A percentile compares a stretch with the other conserved stretches of the same genome.
These are phyloP conservation scores for Synchytrium microbalum DNA, from an alignment of 371 early-diverging fungal species.

Conservation along the genomic window DNA sequence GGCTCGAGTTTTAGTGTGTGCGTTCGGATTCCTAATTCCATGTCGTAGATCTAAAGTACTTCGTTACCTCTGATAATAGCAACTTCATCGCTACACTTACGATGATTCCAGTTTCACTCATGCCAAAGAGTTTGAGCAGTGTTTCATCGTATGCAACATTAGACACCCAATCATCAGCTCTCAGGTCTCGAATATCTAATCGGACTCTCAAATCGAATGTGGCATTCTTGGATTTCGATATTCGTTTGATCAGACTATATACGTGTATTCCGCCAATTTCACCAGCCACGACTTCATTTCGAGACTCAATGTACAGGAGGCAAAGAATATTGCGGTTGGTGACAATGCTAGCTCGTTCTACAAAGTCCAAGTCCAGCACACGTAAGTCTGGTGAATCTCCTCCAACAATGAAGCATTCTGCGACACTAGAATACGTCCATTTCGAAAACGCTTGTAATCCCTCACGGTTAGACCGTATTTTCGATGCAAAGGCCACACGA, in stretches of 20 bases:
- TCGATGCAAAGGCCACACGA: neutral
- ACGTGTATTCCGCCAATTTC: neutral
- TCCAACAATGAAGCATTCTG: neutral
- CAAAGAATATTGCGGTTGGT: neutral
- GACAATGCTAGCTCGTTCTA: neutral
- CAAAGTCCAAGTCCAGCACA: neutral
- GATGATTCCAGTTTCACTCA: neutral
- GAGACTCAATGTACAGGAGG: neutral
- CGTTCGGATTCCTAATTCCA: neutral
- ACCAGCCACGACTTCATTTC: neutral
- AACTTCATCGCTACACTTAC: no score
- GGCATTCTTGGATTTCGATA: neutral
- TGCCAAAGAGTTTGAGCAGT: neutral
- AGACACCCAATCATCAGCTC: neutral
- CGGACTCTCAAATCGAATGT: neutral
- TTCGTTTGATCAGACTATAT: neutral
- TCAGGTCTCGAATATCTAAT: neutral
- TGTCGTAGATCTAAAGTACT: neutral
- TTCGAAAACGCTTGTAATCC: neutral
- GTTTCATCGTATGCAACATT: neutral
- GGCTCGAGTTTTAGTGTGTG: neutral
- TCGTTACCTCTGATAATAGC: no score
- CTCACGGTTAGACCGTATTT: neutral
- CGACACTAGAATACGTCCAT: neutral
- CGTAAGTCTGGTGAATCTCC: neutral